A percentile compares a stretch with the other conserved stretches of the same genome.
phyloP scores from a whole-genome alignment of 2,329 filamentous ascomycete genomes.

The Aspergillus sp. region DNA sequence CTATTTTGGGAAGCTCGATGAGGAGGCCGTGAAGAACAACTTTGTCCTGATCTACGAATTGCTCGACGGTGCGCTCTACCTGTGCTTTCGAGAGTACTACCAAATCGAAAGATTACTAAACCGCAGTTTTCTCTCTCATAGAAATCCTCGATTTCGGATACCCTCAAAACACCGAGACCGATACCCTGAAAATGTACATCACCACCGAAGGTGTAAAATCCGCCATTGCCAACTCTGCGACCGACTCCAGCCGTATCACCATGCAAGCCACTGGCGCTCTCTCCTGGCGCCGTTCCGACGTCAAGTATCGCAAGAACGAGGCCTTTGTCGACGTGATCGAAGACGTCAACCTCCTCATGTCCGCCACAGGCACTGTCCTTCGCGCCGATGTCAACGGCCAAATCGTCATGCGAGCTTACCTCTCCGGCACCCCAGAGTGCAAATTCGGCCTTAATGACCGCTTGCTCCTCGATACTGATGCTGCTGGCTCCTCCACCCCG shows the following conservation, averaged over 20 bases:
- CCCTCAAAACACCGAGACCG: slow-evolving; percentile 97
- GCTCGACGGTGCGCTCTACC: slow-evolving; percentile 69
- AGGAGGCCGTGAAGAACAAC: slow-evolving; percentile 99
- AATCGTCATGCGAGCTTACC: slow-evolving; percentile 97
- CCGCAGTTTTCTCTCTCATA: slow-evolving; percentile 38
- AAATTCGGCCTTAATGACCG: slow-evolving; percentile 98
- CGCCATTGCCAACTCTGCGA: slow-evolving; percentile 63
- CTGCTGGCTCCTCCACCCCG: slow-evolving; percentile 69
- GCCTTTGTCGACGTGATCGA: slow-evolving; percentile 99
- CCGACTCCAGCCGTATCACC: slow-evolving; percentile 96
- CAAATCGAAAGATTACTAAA: not conserved
- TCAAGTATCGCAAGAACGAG: slow-evolving; percentile 99
- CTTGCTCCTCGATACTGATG: slow-evolving; percentile 77
- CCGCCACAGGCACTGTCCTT: slow-evolving; percentile 91
- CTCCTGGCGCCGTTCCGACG: slow-evolving; percentile 94
- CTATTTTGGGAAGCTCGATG: slow-evolving; percentile 98
- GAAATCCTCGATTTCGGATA: slow-evolving; percentile 99
- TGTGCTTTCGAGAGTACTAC: not conserved
- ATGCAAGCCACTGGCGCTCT: slow-evolving; percentile 98
- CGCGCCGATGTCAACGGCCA: slow-evolving; percentile 96
- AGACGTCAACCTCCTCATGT: slow-evolving; percentile 98
- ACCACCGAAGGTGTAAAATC: slow-evolving; percentile 98
- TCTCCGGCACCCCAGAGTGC: slow-evolving; percentile 95
- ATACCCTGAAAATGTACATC: slow-evolving; percentile 99
- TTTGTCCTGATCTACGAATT: slow-evolving; percentile 98